These are phyloP conservation scores for Moniliophthora roreri DNA, from an alignment of 1,284 basidiomycete genomes.

Conservation along the genomic window DNA sequence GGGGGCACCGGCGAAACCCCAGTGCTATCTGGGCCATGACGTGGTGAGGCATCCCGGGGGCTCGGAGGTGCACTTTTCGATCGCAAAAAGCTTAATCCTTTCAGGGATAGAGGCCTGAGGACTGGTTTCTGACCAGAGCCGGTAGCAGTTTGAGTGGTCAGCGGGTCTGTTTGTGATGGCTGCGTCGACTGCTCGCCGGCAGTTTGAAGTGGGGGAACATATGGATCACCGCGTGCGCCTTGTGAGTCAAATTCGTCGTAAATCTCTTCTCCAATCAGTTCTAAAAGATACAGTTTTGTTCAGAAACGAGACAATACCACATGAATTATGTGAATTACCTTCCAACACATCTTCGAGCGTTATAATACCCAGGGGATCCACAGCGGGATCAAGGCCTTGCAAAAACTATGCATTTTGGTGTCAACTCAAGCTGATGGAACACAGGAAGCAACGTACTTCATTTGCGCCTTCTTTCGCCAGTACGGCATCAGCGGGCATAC, in stretches of 20 bases:
- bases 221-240: conserved; percentile 66
- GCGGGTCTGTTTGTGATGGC: conserved; percentile 18
- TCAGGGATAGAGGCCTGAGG: conserved; percentile 48
- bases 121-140: conserved; percentile 40
- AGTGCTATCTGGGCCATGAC: not conserved
- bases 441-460: conserved; percentile 42
- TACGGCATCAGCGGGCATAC: conserved; percentile 81
- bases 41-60: conserved; percentile 30
- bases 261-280: conserved; percentile 88
- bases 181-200: conserved; percentile 11
- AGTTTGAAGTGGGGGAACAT: conserved; percentile 55
- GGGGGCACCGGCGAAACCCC: not conserved
- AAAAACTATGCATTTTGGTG: conserved; percentile 64
- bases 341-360: conserved; percentile 93
- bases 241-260: conserved; percentile 84
- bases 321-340: conserved; percentile 43
- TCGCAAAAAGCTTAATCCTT: conserved; percentile 50
- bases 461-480: conserved; percentile 68
- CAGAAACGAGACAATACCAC: not conserved
- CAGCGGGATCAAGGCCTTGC: conserved; percentile 69
- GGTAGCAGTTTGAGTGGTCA: conserved; percentile 20
- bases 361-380: conserved; percentile 88
- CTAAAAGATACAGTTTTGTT: conserved; percentile 35
- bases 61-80: conserved; percentile 59
- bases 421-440: not conserved